A percentile compares a stretch with the other conserved stretches of the same genome.
Conservation (phyloP, 768 basidiomycete genomes). For the Russula emetica region DNA sequence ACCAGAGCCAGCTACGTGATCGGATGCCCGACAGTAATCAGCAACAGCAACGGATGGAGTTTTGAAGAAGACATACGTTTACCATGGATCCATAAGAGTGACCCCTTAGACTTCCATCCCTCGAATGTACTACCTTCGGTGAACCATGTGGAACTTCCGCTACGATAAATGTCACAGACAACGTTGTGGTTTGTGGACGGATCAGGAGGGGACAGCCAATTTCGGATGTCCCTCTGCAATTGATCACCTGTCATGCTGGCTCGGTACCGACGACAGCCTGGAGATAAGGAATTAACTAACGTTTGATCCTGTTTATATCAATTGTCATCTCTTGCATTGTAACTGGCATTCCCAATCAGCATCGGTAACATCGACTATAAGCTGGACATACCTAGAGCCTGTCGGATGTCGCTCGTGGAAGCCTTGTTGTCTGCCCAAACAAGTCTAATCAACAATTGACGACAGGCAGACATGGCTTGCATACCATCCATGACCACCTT, state of each 20-base stretch:
- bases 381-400: background rate
- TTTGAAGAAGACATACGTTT: background rate
- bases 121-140: background rate
- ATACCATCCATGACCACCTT: background rate
- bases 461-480: background rate
- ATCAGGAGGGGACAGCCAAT: background rate
- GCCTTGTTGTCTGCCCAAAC: background rate
- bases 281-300: background rate
- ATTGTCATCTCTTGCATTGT: background rate
- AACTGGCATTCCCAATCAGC: background rate
- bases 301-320: background rate
- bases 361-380: background rate
- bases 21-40: background rate
- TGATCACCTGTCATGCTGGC: background rate
- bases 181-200: background rate
- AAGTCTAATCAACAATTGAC: background rate
- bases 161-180: background rate
- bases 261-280: background rate
- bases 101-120: background rate
- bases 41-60: background rate
- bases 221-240: background rate
- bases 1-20: background rate
- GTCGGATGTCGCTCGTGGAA: background rate
- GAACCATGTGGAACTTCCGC: background rate
- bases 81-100: background rate